Evolutionary conservation across 257 asterid species (phyloP).

Genomic region (Solanum rostratum): DNA sequence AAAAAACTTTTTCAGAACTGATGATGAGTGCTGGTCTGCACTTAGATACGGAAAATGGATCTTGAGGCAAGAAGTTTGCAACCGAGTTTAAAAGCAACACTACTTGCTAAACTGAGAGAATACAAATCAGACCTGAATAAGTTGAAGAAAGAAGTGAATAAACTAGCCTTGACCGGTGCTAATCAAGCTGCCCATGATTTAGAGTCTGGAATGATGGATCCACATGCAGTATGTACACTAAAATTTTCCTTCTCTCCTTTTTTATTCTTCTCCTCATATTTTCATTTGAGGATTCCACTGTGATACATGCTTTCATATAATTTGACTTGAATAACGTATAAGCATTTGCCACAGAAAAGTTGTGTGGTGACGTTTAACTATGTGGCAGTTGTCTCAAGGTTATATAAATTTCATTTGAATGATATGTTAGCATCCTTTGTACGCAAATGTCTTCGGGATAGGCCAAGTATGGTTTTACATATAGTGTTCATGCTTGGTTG

Average conservation of each 20-base stretch:
- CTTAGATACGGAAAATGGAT: slow-evolving; percentile 83
- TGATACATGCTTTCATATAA: neutral
- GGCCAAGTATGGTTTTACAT: neutral
- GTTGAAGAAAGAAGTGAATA: slow-evolving; percentile 80
- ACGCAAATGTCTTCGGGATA: neutral
- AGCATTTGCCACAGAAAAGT: neutral
- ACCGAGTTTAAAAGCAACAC: slow-evolving; percentile 65
- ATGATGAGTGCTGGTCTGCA: neutral
- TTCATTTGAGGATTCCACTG: neutral
- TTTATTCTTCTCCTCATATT: neutral
- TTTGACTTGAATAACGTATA: neutral
- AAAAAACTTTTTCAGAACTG: neutral
- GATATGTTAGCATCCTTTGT: neutral
- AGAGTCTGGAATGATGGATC: slow-evolving; percentile 63
- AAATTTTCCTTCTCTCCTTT: neutral
- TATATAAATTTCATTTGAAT: neutral
- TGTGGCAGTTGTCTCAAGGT: neutral
- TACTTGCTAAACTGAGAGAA: slow-evolving; percentile 93
- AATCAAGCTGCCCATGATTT: slow-evolving; percentile 45
- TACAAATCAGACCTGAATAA: slow-evolving; percentile 83
- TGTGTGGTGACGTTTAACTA: neutral
- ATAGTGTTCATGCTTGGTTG: neutral
- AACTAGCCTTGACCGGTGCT: slow-evolving; percentile 37
- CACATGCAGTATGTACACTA: slow-evolving; percentile 37
- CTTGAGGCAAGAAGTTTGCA: slow-evolving; percentile 94